Percentiles rank a stretch among this genome's conserved stretches.
These are phyloP conservation scores for Thielaviopsis punctulata DNA, from an alignment of 2,329 filamentous ascomycete genomes.

Conservation along the genomic window DNA sequence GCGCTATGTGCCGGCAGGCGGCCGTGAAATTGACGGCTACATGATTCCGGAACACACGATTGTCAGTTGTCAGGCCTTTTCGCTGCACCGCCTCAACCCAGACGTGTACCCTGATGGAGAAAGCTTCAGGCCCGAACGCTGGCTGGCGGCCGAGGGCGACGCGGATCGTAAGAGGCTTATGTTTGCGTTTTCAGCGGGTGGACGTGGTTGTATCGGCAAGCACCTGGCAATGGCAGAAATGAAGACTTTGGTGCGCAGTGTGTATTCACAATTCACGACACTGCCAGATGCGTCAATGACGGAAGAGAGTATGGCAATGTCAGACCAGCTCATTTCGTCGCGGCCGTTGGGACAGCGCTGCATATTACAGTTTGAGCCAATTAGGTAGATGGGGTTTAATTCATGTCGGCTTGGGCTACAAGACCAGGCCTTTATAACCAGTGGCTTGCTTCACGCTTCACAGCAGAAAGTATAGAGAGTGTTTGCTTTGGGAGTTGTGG, in stretches of 20 bases:
- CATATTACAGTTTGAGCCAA: conserved; percentile 31
- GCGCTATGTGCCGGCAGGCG: conserved; percentile 36
- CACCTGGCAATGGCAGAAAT: conserved; percentile 51
- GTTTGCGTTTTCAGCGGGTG: conserved; percentile 50
- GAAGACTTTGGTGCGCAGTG: conserved; percentile 44
- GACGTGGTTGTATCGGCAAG: conserved; percentile 47
- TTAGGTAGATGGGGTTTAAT: conserved; percentile 4
- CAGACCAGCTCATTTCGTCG: conserved; percentile 50
- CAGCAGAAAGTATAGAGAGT: no score
- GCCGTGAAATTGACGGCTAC: conserved; percentile 37
- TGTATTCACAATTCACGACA: conserved; percentile 43
- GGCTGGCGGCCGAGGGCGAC: conserved; percentile 60
- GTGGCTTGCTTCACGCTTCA: no score
- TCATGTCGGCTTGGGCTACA: not conserved
- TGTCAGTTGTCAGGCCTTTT: conserved; percentile 44
- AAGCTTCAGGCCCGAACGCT: conserved; percentile 62
- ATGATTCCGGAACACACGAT: conserved; percentile 35
- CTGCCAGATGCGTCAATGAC: conserved; percentile 36
- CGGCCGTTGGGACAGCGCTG: conserved; percentile 43
- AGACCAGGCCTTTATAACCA: no score
- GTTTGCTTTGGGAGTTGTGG: no score
- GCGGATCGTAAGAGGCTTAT: conserved; percentile 46
- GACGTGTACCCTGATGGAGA: conserved; percentile 67
- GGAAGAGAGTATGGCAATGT: conserved; percentile 41
- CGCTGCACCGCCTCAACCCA: conserved; percentile 38